Base-by-base conservation (phyloP, 805 yeast species). In the Debaryomyces prosopidis region DNA sequence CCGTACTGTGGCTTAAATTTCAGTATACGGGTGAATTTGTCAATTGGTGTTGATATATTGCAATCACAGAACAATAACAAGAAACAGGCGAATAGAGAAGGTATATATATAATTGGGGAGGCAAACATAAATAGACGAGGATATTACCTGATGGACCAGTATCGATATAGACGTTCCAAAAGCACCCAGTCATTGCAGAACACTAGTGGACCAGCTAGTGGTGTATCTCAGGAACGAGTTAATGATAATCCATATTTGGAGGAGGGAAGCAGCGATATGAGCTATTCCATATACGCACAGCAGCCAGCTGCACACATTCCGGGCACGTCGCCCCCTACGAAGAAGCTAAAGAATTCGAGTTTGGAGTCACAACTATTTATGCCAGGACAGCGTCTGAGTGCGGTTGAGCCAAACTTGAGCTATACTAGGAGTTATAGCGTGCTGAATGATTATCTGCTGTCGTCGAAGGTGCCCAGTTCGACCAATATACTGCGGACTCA, bases 401-500 rank as follows among this genome's bases (percentile, higher is more conserved):
- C 45, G 23, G 47, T 53, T 14, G 57, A 51, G 33, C 51, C 37
- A 8, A 53, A 51, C 36, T 23, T 41, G n/a, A 52, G 57, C 36
- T 52, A 46, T 35, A 45, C 55, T 20, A 42, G 55, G 35, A 42
- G 52, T 16, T 35, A 40, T 28, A 30, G 33, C 33, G 14, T 23
- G 26, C 26, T 23, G 26, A 23, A 23, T 10, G 26, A 23, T 10
- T 10, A 4, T 23, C 26, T 7, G 26, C 5, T 23, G 26, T 7
- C 2, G 26, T 23, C 26, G 9, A 23, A 23, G 26, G 9, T 2
- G 6, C 10, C 16, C 28, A 37, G 11, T 26, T 11, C 15, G 12
- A 37, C 3, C 32, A 37, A 19, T 4, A 23, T 23, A 10, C 26
- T 23, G 26, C 26, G 30, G 8, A 23, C 42, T 12, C n/a, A 12